Evolutionary conservation across 2,329 filamentous ascomycete species (phyloP), one percentile per base, ranked within the genome.

Genomic region (Neocucurbitaria cava): DNA sequence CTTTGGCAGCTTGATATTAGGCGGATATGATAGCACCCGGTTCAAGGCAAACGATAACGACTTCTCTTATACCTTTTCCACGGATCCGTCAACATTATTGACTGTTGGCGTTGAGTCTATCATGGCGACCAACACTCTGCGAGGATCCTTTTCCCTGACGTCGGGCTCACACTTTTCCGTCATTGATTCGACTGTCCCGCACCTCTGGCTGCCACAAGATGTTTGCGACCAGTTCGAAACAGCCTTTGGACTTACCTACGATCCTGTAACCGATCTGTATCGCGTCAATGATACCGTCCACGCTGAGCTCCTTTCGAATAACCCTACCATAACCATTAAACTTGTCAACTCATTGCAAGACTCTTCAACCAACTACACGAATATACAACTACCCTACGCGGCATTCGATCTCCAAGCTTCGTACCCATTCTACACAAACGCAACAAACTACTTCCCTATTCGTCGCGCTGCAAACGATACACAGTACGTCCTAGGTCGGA

Each of bases 391-490:
- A 0, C 79, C 79, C 3, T 83, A 83, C 59, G 74, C 74, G 8
- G 78, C 80, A 4, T 82, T 83, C 60, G 79, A 82, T 56, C 70
- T 81, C 3, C 67, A 77, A 50, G 65, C 76, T 17, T 78, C 80
- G 2, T 78, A 85, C 83, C 68, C 79, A 67, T 84, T 82, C 8
- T 76, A 88, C 13, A 76, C 84, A 51, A 87, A 87, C 61, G 82
- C 86, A 35, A 88, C 85, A 3, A 83, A 54, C 18, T 91, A 91
- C 66, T 90, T 91, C 55, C 87, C 88, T 3, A 79, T 91, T 40
- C 82, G 84, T 59, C 83, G 83, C 52, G 78, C 85, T 13, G 71
- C 81, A 31, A 81, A 84, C 57, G 79, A 81, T 39, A 78, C 79
- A 18, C 81, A 85, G 61, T 82, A 85, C 66, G 83, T 86, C 15